Base-by-base conservation (phyloP, 202 grass and related monocot species). In the Cymbopogon flexuosus region DNA sequence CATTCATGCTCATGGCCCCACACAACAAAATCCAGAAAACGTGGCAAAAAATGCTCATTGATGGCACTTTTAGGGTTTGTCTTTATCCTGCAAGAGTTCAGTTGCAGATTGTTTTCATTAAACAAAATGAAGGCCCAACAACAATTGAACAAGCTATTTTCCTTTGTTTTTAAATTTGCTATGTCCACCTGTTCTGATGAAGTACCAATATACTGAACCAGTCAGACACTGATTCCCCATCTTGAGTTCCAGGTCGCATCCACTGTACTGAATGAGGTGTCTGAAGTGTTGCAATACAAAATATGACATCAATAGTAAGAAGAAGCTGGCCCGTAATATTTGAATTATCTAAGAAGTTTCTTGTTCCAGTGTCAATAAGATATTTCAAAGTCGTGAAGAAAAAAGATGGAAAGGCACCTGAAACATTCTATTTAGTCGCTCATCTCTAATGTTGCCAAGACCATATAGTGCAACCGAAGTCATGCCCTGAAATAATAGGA, bases 1-100 rank as follows among this genome's bases (percentile, higher is more conserved):
- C 92, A 98, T 91, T 98, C 96, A 66, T 95, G 96, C 58, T 98
- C 90, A 86, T 95, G 92, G 15, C 96, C 96, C 96, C 96, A 95
- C 19, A 98, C 69, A 51, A 98, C 73, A 15, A 98, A 95, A 71
- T 95, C 96, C 37, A 98, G 81, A 81, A 98, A 98, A 61, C 83
- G 87, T 66, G 92, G 96, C 68, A 95, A 91, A 82, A 98, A 95
- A 93, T 98, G 96, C 78, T 98, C 96, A 51, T 95, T 98, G 65
- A 98, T 98, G 70, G 90, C 90, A 77, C 83, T 95, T 82, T 98
- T 95, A 39, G 92, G 90, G 81, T 91, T 98, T 62, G 92, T 86
- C 88, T 98, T 98, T 90, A 93, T 91, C 76, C 92, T 97, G 72
- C 62, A 47, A 72, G 70, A 87, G 27, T 84, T 73, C 47, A 70